A percentile compares a stretch with the other conserved stretches of the same genome.
These are phyloP conservation scores for Saccharomycopsis sp. DNA, from an alignment of 805 yeast species.

Conservation along the genomic window DNA sequence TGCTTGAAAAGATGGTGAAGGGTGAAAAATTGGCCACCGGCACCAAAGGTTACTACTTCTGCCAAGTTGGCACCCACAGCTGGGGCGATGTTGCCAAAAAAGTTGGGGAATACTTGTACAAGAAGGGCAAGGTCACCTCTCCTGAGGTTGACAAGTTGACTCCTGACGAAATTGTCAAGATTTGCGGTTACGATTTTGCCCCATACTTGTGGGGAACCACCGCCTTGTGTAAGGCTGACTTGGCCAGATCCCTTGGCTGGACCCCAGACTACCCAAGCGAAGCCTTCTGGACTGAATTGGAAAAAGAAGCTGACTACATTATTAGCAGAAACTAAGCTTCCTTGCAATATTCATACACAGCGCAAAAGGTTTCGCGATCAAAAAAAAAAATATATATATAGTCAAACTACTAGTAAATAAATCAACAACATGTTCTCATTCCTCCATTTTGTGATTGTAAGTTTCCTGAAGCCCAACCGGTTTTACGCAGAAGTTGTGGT, in stretches of 20 bases:
- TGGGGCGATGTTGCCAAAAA: slow-evolving; percentile 28
- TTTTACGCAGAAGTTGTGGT: too few species aligned
- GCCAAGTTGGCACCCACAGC: slow-evolving; percentile 26
- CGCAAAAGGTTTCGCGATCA: too few species aligned
- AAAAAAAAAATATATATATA: too few species aligned
- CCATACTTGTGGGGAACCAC: slow-evolving; percentile 26
- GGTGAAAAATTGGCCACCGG: slow-evolving; percentile 26
- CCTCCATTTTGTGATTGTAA: too few species aligned
- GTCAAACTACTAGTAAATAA: too few species aligned
- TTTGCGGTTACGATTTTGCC: slow-evolving; percentile 22
- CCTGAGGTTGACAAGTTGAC: slow-evolving; percentile 22
- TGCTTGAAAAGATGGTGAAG: slow-evolving; percentile 24
- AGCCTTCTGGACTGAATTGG: slow-evolving; percentile 23
- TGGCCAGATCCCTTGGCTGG: slow-evolving; percentile 28
- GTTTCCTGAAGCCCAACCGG: too few species aligned
- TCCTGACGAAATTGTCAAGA: slow-evolving; percentile 20
- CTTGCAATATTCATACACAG: too few species aligned
- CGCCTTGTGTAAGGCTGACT: slow-evolving; percentile 27
- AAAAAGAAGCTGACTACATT: slow-evolving; percentile 23
- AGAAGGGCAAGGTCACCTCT: slow-evolving; percentile 20
- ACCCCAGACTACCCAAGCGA: slow-evolving; percentile 22
- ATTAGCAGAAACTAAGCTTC: too few species aligned
- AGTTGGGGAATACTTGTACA: slow-evolving; percentile 23
- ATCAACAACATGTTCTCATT: too few species aligned
- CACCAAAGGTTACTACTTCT: slow-evolving; percentile 31